Base-by-base conservation (phyloP, 768 basidiomycete species). In the Pulveroboletus ravenelii region DNA sequence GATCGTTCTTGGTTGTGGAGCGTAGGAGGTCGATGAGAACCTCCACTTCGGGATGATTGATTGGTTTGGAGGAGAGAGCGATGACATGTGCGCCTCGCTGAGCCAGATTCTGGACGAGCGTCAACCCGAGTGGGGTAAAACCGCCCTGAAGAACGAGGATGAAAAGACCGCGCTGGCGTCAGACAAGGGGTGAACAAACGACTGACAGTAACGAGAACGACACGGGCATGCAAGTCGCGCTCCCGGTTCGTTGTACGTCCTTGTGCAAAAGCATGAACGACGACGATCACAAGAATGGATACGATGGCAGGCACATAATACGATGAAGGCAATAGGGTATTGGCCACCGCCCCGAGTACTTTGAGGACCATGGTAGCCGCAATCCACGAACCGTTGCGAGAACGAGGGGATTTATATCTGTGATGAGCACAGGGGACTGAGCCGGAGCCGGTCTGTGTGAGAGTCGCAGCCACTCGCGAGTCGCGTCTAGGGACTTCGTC, bases 11-110 rank as follows among this genome's bases (percentile, higher is more conserved):
- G 15, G 83, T 84, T 3, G 82, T 78, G 0, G 76, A 74, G 40
- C 88, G 83, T 25, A 93, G 66, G 47, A 90, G 76, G 9, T 78
- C 71, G 51, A 92, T 68, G 40, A 91, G 72, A 40, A 84, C 74
- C n/a, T 77, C 69, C 2, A 84, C 75, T 23, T 77, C 65, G 8
- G 72, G 67, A 10, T 61, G 60, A 29, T 78, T 64, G 18, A 86
- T 71, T 2, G 83, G 76, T 38, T 81, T 74, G 0, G 79, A 74
- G 0, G 85, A 78, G 18, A 93, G 78, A 1, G 85, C 85, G 39
- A 93, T 86, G 51, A 93, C 69, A 56, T 89, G 87, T 15, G 89
- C 88, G 12, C 91, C 90, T 39, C 85, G 79, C 42, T 78, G 68
- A 1, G 91, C 89, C 9, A 93, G 69, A 3, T 70, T 70, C 48